Evolutionary conservation across 179 eudicot species (phyloP), one percentile per base, ranked within the genome.

Genomic region (Beta macrorhiza): DNA sequence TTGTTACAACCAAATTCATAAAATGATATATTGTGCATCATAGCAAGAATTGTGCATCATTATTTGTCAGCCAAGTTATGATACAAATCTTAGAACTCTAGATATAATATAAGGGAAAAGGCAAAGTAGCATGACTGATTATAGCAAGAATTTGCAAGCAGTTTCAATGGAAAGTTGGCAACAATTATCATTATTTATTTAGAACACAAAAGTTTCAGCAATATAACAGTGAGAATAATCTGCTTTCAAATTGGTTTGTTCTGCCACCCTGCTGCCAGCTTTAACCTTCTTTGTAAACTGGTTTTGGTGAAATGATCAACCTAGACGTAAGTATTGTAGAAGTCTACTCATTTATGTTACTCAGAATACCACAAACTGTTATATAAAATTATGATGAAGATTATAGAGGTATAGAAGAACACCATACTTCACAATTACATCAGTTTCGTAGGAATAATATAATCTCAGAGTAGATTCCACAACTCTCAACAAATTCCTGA

Each of bases 361-460:
- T 25, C 61, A 37, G 20, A 62, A 67, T 65, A 44, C 20, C 14
- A 78, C 25, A 45, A 2, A 22, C 63, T 53, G 7, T 67, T 53
- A 32, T 49, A 25, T 32, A 81, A 5, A 53, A 19, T 76, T 16
- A 72, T 61, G 49, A 63, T 53, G 32, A 71, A 75, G 14, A 73
- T 64, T 56, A 72, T 76, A n/a, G 74, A 51, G 57, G 53, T 52
- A 71, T 9, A 5, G 47, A 64, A 70, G 49, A 56, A 78, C 67
- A 71, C 83, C 94, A 75, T 90, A 96, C 98, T 92, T 96, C 84
- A 96, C 67, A 61, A 98, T 91, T 74, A 94, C 85, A 85, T 96
- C 99, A 78, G 99, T 93, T 82, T 90, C 98, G 79, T 91, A 96
- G 49, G 99, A 96, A 87, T 93, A 93, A 84, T 96, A 96, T 85